These are phyloP conservation scores for Ophiostoma sp. DNA, from an alignment of 2,329 filamentous ascomycete species.

Conservation along the genomic window DNA sequence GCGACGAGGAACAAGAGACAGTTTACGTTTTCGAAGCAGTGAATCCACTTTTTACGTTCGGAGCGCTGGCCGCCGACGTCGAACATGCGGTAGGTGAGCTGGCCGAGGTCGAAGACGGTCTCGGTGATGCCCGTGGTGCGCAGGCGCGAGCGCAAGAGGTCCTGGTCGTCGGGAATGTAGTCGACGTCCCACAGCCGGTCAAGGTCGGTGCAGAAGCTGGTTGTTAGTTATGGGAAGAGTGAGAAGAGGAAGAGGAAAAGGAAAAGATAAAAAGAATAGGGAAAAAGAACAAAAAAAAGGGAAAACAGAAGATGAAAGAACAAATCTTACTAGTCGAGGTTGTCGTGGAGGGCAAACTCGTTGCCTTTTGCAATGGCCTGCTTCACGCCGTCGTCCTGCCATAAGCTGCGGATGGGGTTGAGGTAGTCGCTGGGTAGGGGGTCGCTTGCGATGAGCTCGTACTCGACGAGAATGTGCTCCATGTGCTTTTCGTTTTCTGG, in stretches of 20 bases:
- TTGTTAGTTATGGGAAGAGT: conserved; percentile 1
- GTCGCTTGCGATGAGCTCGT: conserved; percentile 78
- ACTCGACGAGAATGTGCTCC: conserved; percentile 68
- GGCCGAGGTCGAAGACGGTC: conserved; percentile 91
- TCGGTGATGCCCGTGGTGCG: conserved; percentile 94
- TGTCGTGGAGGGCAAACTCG: conserved; percentile 94
- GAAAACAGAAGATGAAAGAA: conserved; percentile 34
- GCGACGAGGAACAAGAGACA: conserved; percentile 89
- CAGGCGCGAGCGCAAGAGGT: conserved; percentile 83
- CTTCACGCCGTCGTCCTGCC: conserved; percentile 78
- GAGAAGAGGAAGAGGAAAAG: too few species aligned
- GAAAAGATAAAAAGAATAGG: not conserved
- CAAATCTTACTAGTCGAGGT: conserved; percentile 70
- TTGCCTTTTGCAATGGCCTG: conserved; percentile 88
- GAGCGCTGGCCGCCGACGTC: conserved; percentile 93
- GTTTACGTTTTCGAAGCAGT: conserved; percentile 94
- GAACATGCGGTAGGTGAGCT: conserved; percentile 95
- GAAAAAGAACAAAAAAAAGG: not conserved
- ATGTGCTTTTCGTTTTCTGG: conserved; percentile 78
- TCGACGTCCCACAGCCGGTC: conserved; percentile 69
- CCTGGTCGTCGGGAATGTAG: conserved; percentile 89
- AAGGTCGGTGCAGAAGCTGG: conserved; percentile 75
- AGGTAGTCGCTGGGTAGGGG: conserved; percentile 72
- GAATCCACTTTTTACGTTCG: conserved; percentile 98
- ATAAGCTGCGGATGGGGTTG: conserved; percentile 74